phyloP scores from a whole-genome alignment of 23 red algal genomes.

The Gracilariopsis chorda region DNA sequence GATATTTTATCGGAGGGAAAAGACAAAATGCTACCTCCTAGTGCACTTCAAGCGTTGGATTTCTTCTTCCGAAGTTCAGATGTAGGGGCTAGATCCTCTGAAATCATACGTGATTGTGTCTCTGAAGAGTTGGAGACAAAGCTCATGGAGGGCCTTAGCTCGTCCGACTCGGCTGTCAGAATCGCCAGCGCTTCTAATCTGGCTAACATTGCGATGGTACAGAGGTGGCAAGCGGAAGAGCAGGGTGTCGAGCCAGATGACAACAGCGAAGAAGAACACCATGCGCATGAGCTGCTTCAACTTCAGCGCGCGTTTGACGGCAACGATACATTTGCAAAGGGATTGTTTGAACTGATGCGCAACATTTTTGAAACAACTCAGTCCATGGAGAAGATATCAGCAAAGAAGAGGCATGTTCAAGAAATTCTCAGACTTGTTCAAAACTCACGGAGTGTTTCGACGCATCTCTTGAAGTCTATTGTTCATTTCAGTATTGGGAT shows the following conservation, averaged over 20 bases:
- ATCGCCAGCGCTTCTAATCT: not conserved
- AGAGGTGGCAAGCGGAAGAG: not conserved
- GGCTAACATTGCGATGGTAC: not conserved
- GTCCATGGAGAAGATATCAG: not conserved
- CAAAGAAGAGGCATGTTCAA: not conserved
- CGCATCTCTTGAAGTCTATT: not conserved
- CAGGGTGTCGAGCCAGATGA: too few species aligned
- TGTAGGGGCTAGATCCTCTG: too few species aligned
- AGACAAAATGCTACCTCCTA: not conserved
- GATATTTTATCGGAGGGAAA: not conserved
- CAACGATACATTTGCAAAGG: not conserved
- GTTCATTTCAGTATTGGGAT: conserved; percentile 51
- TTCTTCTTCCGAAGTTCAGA: not conserved
- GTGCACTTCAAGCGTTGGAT: not conserved
- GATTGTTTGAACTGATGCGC: conserved; percentile 5
- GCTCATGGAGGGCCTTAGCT: not conserved
- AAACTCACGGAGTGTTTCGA: not conserved
- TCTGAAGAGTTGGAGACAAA: not conserved
- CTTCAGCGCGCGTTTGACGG: not conserved
- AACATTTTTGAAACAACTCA: not conserved
- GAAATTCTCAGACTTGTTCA: conserved; percentile 28
- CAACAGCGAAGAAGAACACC: not conserved
- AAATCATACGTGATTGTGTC: not conserved
- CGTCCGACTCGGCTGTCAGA: not conserved
- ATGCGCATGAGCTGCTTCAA: not conserved